These are phyloP conservation scores for Ustulina deusta DNA, from an alignment of 2,329 filamentous ascomycete species.

Conservation along the genomic window DNA sequence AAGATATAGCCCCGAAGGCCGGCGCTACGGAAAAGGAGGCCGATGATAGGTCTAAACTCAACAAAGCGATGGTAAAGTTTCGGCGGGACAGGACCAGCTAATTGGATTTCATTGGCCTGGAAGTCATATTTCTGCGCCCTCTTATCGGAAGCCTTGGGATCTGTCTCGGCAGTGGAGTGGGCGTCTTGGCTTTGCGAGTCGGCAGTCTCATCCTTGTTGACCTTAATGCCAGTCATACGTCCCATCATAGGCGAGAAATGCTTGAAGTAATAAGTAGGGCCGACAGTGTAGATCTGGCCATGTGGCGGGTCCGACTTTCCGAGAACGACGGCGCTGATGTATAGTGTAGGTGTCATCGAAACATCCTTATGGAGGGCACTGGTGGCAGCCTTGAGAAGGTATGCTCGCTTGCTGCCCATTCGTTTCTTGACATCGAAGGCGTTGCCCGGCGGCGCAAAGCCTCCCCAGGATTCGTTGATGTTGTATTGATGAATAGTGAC, in stretches of 20 bases:
- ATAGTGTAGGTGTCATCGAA: constrained; percentile 77
- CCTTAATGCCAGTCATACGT: constrained; percentile 78
- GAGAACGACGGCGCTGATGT: constrained; percentile 81
- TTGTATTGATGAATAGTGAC: constrained; percentile 75
- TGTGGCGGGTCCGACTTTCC: constrained; percentile 77
- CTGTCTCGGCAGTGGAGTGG: constrained; percentile 30
- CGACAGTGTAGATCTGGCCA: constrained; percentile 82
- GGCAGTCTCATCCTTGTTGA: constrained; percentile 68
- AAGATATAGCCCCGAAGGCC: constrained; percentile 84
- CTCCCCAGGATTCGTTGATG: constrained; percentile 74
- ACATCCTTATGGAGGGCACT: constrained; percentile 70
- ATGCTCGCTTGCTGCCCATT: constrained; percentile 87
- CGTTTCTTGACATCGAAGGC: constrained; percentile 83
- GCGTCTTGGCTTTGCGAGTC: constrained; percentile 54
- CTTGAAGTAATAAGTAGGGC: constrained; percentile 79
- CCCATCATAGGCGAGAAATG: constrained; percentile 93
- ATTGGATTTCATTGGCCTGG: constrained; percentile 91
- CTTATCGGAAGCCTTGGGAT: constrained; percentile 55
- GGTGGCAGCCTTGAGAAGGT: constrained; percentile 76
- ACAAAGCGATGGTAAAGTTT: constrained; percentile 91
- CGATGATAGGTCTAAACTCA: constrained; percentile 91
- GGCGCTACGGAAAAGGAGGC: constrained; percentile 84
- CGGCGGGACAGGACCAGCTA: constrained; percentile 83
- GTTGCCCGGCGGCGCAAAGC: constrained; percentile 69
- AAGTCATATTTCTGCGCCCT: constrained; percentile 86